These are phyloP conservation scores for Polyporus arcularius DNA, from an alignment of 768 basidiomycete genomes.

Conservation along the genomic window DNA sequence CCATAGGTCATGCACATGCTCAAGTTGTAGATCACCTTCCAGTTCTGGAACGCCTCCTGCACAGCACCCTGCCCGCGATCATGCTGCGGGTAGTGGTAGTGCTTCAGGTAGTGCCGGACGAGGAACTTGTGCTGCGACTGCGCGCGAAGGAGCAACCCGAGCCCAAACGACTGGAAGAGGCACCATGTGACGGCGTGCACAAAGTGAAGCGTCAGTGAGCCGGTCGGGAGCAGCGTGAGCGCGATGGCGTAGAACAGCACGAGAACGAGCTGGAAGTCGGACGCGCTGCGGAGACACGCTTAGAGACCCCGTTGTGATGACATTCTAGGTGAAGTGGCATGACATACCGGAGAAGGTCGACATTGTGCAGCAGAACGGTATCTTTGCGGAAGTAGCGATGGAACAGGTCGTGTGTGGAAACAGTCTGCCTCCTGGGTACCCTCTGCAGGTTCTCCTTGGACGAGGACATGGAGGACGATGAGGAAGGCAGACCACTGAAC, in stretches of 20 bases:
- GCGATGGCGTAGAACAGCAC: conserved; percentile 68
- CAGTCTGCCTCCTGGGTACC: conserved; percentile 7
- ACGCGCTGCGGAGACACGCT: conserved; percentile 52
- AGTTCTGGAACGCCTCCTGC: conserved; percentile 93
- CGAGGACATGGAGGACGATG: conserved; percentile 3
- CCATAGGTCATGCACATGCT: conserved; percentile 87
- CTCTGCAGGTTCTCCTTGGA: conserved; percentile 1
- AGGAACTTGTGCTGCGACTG: conserved; percentile 88
- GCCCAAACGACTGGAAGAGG: conserved; percentile 82
- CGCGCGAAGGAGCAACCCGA: conserved; percentile 80
- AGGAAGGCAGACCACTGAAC: conserved; percentile 3
- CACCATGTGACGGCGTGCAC: conserved; percentile 85
- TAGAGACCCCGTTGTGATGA: too few species aligned
- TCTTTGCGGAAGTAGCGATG: conserved; percentile 92
- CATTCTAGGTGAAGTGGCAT: too few species aligned
- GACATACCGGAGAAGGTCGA: conserved; percentile 83
- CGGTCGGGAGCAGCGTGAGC: conserved; percentile 47
- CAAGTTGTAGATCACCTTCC: conserved; percentile 92
- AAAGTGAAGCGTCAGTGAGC: conserved; percentile 69
- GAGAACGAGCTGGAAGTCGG: conserved; percentile 80
- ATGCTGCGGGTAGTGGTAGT: conserved; percentile 83
- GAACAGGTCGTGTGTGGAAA: conserved; percentile 86
- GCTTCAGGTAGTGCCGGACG: conserved; percentile 91
- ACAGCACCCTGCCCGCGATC: conserved; percentile 76
- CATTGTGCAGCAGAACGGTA: conserved; percentile 72